A percentile compares a stretch with the other conserved stretches of the same genome.
These are phyloP conservation scores for Clathrus columnatus DNA, from an alignment of 768 basidiomycete genomes.

Conservation along the genomic window DNA sequence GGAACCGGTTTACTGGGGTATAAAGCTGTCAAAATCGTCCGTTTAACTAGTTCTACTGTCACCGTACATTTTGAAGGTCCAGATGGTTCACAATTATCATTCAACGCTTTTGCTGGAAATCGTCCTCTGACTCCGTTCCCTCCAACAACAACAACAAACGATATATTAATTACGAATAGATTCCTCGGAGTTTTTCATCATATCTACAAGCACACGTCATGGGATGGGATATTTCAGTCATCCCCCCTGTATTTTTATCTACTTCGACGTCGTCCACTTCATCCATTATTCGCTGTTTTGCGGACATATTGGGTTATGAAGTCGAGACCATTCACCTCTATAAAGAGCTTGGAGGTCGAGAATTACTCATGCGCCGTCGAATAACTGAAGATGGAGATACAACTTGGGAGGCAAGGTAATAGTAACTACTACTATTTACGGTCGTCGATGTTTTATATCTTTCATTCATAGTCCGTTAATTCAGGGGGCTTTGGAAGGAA, in stretches of 20 bases:
- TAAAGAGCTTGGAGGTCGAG: slow-evolving; percentile 59
- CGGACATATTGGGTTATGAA: slow-evolving; percentile 51
- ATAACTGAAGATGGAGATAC: slow-evolving; percentile 51
- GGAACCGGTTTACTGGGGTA: slow-evolving; percentile 47
- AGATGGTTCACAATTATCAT: slow-evolving; percentile 20
- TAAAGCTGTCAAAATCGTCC: slow-evolving; percentile 30
- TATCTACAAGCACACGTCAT: slow-evolving; percentile 56
- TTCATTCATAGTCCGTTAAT: slow-evolving; percentile 38
- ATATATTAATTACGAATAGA: slow-evolving; percentile 32
- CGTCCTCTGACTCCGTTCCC: slow-evolving; percentile 39
- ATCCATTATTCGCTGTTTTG: slow-evolving; percentile 46
- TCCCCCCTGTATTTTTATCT: slow-evolving; percentile 49
- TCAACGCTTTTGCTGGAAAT: slow-evolving; percentile 43
- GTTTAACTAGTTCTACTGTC: slow-evolving; percentile 27
- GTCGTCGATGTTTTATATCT: neutral
- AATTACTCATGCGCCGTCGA: slow-evolving; percentile 53
- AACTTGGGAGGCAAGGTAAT: slow-evolving; percentile 46
- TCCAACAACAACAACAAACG: slow-evolving; percentile 22
- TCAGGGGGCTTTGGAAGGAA: slow-evolving; percentile 50
- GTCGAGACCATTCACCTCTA: slow-evolving; percentile 54
- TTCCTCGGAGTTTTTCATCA: slow-evolving; percentile 49
- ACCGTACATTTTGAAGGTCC: slow-evolving; percentile 34
- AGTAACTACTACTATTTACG: neutral
- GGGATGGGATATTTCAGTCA: slow-evolving; percentile 56
- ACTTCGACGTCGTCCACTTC: slow-evolving; percentile 56